Evolutionary conservation across 1,284 basidiomycete genomes (phyloP).

Genomic region (Pseudozyma hubeiensis): DNA sequence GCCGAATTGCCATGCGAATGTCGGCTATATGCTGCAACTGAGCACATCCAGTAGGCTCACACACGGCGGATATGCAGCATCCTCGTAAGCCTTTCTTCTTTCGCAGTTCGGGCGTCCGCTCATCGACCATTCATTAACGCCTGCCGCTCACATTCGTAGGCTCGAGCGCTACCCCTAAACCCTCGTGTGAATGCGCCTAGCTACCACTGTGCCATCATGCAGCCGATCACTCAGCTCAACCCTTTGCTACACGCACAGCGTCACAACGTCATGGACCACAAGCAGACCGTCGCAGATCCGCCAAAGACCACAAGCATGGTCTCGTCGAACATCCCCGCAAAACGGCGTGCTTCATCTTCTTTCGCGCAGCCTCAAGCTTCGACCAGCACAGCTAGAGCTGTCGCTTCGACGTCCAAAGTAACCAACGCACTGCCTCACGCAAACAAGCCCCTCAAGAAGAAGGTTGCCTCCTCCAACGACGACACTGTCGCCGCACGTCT

Average conservation of each 20-base stretch:
- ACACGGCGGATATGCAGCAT: too few relatives aligned
- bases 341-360: slow-evolving; percentile 25
- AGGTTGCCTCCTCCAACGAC: slow-evolving; percentile 30
- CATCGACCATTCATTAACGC: neutral
- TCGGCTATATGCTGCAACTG: too few relatives aligned
- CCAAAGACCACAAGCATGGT: slow-evolving; percentile 5
- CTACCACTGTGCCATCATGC: slow-evolving; percentile 14
- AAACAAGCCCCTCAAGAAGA: slow-evolving; percentile 27
- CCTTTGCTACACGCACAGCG: slow-evolving; percentile 20
- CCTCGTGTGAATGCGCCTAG: neutral
- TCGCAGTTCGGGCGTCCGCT: too few relatives aligned
- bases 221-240: slow-evolving; percentile 22
- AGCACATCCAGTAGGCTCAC: too few relatives aligned
- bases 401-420: neutral
- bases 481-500: slow-evolving; percentile 34
- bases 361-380: slow-evolving; percentile 19
- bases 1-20: too few relatives aligned
- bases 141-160: slow-evolving; percentile 9
- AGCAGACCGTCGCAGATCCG: neutral
- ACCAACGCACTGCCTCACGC: neutral
- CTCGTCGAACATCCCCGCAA: slow-evolving; percentile 14
- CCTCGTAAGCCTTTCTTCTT: too few relatives aligned
- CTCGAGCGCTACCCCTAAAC: slow-evolving; percentile 8
- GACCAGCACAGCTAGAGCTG: slow-evolving; percentile 7
- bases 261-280: neutral